A percentile compares a stretch with the other conserved stretches of the same genome.
phyloP scores from a whole-genome alignment of 768 basidiomycete genomes.

The Coprinopsis sp. region DNA sequence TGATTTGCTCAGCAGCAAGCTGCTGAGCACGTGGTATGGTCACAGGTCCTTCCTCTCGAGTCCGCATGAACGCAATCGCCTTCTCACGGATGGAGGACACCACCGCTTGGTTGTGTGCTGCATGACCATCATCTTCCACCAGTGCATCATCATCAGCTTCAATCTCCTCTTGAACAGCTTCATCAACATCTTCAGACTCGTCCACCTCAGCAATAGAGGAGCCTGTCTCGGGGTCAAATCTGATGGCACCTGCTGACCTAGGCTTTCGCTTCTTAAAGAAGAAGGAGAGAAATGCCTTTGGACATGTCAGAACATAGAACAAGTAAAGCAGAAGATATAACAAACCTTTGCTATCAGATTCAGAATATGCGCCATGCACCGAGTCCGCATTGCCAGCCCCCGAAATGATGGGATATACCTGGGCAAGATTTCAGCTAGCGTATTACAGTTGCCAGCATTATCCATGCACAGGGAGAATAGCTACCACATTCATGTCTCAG shows the following conservation, averaged over 20 bases:
- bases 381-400: conserved; percentile 12
- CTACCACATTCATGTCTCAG: conserved; percentile 16
- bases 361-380: conserved; percentile 27
- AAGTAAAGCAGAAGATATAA: background rate
- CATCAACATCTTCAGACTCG: too few relatives aligned
- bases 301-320: conserved; percentile 2
- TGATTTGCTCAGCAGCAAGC: conserved; percentile 5
- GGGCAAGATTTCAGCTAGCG: conserved; percentile 15
- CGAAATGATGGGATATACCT: conserved; percentile 19
- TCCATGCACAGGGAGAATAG: conserved; percentile 21
- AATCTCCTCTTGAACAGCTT: background rate
- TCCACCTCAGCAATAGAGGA: background rate
- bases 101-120: conserved; percentile 2
- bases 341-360: conserved; percentile 30
- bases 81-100: background rate
- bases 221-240: background rate
- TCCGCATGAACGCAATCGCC: background rate
- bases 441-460: conserved; percentile 25
- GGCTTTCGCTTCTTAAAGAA: conserved; percentile 19
- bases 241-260: background rate
- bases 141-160: background rate
- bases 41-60: background rate
- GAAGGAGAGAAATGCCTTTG: conserved; percentile 23
- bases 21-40: background rate
- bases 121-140: conserved; percentile 2